Base-by-base conservation (phyloP, 208 protist genomes). In the Crithidia brevicula region DNA sequence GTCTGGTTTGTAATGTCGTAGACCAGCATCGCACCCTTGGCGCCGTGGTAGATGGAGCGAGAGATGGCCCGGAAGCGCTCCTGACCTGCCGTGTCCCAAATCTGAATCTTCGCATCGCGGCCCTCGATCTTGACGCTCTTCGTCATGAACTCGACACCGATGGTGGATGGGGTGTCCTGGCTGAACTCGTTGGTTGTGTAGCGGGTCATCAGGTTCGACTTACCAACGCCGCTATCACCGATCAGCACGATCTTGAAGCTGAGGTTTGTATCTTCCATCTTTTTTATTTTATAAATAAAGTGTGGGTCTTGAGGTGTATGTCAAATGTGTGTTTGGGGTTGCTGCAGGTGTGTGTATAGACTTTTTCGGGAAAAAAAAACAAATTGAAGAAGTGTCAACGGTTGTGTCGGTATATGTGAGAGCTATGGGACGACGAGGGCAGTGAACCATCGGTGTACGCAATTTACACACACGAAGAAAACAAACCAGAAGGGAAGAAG, bases 21-120 rank as follows among this genome's bases (percentile, higher is more conserved):
- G 31, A 99, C 98, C 10, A 99, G 90, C 75, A 99, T 92, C 13
- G 98, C 99, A 33, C 98, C 98, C 47, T 99, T 98, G 13, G 98
- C 98, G 40, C 98, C 98, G 68, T 98, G 93, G 90, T 99, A 99
- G 72, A 95, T 96, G 67, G 83, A 88, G 69, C 87, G 80, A 2
- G 98, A 99, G 83, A 99, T 99, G 59, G 98, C 98, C 30, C 98
- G 93, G 81, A 99, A 99, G 36, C 99, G 86, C 83, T 99, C 98
- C 87, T 99, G 98, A 45, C 98, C 98, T 11, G 92, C 97, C 34
- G 98, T 99, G 82, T 99, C 98, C 98, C 98, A 99, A 83, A 99
- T 99, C 80, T 99, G 98, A 25, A 98, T 96, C 67, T 99, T 99
- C 49, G 99, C 98, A 43, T 97, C 96, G 56, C 98, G 97, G 53